phyloP scores from a whole-genome alignment of 257 asterid genomes.

The Gentiana macrophylla region DNA sequence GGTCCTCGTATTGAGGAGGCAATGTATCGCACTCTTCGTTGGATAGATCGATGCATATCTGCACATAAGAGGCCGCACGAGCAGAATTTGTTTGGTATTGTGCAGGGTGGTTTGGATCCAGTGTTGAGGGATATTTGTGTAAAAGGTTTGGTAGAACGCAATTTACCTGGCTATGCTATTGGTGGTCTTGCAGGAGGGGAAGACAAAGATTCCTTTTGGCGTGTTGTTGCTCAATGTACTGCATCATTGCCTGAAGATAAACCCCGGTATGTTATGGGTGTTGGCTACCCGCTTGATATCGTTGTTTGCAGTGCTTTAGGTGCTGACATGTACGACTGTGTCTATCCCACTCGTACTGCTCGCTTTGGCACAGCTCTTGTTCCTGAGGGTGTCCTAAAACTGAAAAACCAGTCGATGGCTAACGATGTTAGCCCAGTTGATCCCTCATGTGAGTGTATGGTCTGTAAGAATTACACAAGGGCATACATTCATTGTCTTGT shows the following conservation, averaged over 20 bases:
- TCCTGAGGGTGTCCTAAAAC: slow-evolving; percentile 92
- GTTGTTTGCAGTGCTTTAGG: slow-evolving; percentile 99
- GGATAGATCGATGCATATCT: slow-evolving; percentile 97
- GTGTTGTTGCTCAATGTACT: slow-evolving; percentile 99
- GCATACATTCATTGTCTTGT: slow-evolving; percentile 92
- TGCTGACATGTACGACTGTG: slow-evolving; percentile 99
- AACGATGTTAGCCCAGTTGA: slow-evolving; percentile 77
- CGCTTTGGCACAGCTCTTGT: slow-evolving; percentile 98
- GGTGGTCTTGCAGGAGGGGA: slow-evolving; percentile 99
- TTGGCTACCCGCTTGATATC: slow-evolving; percentile 94
- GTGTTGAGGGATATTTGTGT: slow-evolving; percentile 91
- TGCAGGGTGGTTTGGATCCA: slow-evolving; percentile 99
- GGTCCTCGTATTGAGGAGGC: slow-evolving; percentile 98
- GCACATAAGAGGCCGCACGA: slow-evolving; percentile 92
- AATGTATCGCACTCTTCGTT: slow-evolving; percentile 95
- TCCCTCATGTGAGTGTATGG: slow-evolving; percentile 81
- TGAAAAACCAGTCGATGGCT: slow-evolving; percentile 78
- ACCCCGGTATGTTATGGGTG: slow-evolving; percentile 98
- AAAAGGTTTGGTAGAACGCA: slow-evolving; percentile 81
- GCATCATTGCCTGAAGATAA: slow-evolving; percentile 95
- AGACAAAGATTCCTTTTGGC: slow-evolving; percentile 98
- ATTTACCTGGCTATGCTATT: slow-evolving; percentile 99
- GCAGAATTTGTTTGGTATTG: slow-evolving; percentile 95
- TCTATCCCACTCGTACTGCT: slow-evolving; percentile 98
- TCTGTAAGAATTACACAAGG: slow-evolving; percentile 77